Evolutionary conservation across 2,329 filamentous ascomycete species (phyloP).

Genomic region (Leptographium galeiforme): DNA sequence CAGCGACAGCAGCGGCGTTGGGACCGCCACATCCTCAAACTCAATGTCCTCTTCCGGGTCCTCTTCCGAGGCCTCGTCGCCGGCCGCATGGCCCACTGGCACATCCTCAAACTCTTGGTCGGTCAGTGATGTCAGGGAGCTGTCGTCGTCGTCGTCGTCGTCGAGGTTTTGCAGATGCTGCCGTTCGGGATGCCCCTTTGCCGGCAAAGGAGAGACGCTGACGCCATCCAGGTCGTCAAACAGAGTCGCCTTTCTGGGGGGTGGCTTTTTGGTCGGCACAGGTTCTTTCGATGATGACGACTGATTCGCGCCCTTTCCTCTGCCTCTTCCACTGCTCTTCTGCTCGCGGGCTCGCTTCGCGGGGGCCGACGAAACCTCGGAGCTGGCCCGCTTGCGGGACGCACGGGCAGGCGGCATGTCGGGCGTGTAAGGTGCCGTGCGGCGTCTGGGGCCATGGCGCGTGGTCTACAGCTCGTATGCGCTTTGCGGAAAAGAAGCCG

Average conservation of each 20-base stretch:
- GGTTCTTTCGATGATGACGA: not conserved
- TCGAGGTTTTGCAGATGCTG: slow-evolving; percentile 14
- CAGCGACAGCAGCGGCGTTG: slow-evolving; percentile 18
- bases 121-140: slow-evolving; percentile 37
- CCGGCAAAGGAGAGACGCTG: slow-evolving; percentile 26
- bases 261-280: slow-evolving; percentile 8
- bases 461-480: no score
- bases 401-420: slow-evolving; percentile 47
- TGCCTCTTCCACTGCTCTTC: slow-evolving; percentile 14
- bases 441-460: not conserved
- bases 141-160: slow-evolving; percentile 29
- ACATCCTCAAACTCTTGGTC: slow-evolving; percentile 45
- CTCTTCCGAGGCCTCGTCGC: slow-evolving; percentile 16
- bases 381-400: slow-evolving; percentile 49
- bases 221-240: slow-evolving; percentile 48
- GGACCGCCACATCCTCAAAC: slow-evolving; percentile 42
- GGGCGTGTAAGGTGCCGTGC: not conserved
- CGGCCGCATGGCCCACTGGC: slow-evolving; percentile 14
- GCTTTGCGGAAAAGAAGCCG: no score
- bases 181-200: slow-evolving; percentile 26
- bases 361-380: slow-evolving; percentile 26
- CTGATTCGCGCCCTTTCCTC: not conserved
- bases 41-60: slow-evolving; percentile 49
- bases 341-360: slow-evolving; percentile 15
- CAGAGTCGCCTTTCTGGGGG: slow-evolving; percentile 39